These are phyloP conservation scores for Iris macrosiphon DNA, from an alignment of 106 monocot genomes.

Conservation along the genomic window DNA sequence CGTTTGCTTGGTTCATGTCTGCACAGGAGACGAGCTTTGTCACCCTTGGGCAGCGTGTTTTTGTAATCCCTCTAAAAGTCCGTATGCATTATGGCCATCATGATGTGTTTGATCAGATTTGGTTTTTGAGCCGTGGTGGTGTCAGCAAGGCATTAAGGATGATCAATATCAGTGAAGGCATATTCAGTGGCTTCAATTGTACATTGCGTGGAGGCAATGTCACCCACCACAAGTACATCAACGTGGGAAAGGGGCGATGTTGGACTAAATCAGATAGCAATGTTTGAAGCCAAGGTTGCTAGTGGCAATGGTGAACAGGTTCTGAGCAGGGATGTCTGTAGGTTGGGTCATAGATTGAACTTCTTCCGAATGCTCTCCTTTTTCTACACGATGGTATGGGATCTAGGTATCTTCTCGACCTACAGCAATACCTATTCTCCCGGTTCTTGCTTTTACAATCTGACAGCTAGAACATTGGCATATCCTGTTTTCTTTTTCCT, in stretches of 20 bases:
- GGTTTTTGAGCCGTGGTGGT: constrained; percentile 55
- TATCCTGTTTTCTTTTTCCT: no score
- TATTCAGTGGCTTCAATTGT: constrained; percentile 69
- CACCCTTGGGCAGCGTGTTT: no score
- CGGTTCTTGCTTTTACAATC: no score
- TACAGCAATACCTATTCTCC: no score
- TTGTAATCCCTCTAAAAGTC: constrained; percentile 72
- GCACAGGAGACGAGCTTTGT: no score
- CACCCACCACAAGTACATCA: constrained; percentile 54
- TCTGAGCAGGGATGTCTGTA: constrained; percentile 58
- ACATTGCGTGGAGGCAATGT: constrained; percentile 70
- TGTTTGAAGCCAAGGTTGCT: no score
- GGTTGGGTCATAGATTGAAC: constrained; percentile 67
- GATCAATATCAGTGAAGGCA: constrained; percentile 74
- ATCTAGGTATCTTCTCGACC: no score
- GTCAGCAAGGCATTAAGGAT: constrained; percentile 68
- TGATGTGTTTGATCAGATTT: constrained; percentile 68
- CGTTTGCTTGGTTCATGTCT: no score
- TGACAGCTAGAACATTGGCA: no score
- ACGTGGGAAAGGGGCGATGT: constrained; percentile 76
- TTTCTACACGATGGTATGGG: no score
- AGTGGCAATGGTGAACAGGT: no score
- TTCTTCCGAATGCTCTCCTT: no score
- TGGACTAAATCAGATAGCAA: constrained; percentile 65
- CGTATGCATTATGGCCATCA: constrained; percentile 81